Percentiles rank a stretch among this genome's conserved stretches.
Conservation (phyloP, 139 green algal genomes). For the Picochlorum sp. region DNA sequence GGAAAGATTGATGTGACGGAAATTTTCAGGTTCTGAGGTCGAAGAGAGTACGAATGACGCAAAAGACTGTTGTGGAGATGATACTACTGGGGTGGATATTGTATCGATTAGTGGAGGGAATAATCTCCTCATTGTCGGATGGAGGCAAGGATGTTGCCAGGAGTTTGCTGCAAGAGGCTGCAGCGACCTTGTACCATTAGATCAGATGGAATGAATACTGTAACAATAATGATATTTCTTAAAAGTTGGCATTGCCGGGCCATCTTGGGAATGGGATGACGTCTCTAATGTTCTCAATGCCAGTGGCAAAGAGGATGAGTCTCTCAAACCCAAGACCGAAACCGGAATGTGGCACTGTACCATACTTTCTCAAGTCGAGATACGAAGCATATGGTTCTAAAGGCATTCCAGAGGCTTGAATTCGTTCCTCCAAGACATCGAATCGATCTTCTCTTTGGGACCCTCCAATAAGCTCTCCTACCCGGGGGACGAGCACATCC, state of each 20-base stretch:
- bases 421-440: constrained; percentile 57
- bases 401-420: constrained; percentile 66
- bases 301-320: constrained; percentile 93
- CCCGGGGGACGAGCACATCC: constrained; percentile 94
- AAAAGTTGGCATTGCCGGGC: constrained; percentile 76
- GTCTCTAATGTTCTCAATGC: constrained; percentile 99
- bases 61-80: too few species aligned
- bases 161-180: too few species aligned
- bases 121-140: too few species aligned
- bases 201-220: neutral
- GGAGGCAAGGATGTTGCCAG: too few species aligned
- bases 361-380: constrained; percentile 90
- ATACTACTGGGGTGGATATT: too few species aligned
- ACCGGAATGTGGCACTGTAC: constrained; percentile 84
- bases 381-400: constrained; percentile 81
- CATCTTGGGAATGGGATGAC: constrained; percentile 97
- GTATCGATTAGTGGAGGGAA: too few species aligned
- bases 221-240: constrained; percentile 7
- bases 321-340: constrained; percentile 99
- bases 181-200: constrained; percentile 3
- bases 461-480: constrained; percentile 88
- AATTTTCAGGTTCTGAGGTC: constrained; percentile 39
- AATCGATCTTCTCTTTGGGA: constrained; percentile 81
- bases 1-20: constrained; percentile 58
- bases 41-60: too few species aligned